These are phyloP conservation scores for Lupinus albus DNA, from an alignment of 306 rosid genomes.

Conservation along the genomic window DNA sequence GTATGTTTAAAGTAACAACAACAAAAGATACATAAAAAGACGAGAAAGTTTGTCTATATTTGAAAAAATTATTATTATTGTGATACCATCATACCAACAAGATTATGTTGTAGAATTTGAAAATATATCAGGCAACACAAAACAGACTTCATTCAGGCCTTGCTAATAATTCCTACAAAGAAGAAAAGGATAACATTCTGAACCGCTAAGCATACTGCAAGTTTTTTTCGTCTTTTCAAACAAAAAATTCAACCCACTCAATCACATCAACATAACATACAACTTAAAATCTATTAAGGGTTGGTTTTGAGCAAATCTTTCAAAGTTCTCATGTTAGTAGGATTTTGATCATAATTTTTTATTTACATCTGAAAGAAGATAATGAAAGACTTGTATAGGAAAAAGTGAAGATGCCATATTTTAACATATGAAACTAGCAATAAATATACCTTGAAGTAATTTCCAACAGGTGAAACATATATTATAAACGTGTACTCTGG, in stretches of 20 bases:
- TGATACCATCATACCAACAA: background rate
- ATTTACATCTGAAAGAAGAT: background rate
- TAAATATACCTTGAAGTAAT: slow-evolving; percentile 82
- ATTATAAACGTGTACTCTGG: slow-evolving; percentile 94
- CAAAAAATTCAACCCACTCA: slow-evolving; percentile 15
- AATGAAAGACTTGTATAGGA: slow-evolving; percentile 20
- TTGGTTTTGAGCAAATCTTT: slow-evolving; percentile 15
- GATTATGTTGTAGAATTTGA: slow-evolving; percentile 20
- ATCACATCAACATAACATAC: background rate
- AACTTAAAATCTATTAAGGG: background rate
- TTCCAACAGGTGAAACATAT: slow-evolving; percentile 96
- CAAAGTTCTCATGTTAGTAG: slow-evolving; percentile 4
- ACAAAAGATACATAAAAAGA: too few relatives aligned
- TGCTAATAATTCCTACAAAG: slow-evolving; percentile 10
- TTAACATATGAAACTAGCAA: slow-evolving; percentile 7
- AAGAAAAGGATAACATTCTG: background rate
- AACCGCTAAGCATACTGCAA: background rate
- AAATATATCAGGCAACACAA: slow-evolving; percentile 8
- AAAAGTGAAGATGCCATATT: slow-evolving; percentile 17
- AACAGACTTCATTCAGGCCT: slow-evolving; percentile 14
- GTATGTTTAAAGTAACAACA: background rate
- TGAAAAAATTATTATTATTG: slow-evolving; percentile 7
- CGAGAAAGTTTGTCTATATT: background rate
- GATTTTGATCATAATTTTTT: slow-evolving; percentile 12
- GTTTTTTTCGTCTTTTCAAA: slow-evolving; percentile 14